Evolutionary conservation across 805 yeast genomes (phyloP).

Genomic region (Cyberlindnera amylophila): DNA sequence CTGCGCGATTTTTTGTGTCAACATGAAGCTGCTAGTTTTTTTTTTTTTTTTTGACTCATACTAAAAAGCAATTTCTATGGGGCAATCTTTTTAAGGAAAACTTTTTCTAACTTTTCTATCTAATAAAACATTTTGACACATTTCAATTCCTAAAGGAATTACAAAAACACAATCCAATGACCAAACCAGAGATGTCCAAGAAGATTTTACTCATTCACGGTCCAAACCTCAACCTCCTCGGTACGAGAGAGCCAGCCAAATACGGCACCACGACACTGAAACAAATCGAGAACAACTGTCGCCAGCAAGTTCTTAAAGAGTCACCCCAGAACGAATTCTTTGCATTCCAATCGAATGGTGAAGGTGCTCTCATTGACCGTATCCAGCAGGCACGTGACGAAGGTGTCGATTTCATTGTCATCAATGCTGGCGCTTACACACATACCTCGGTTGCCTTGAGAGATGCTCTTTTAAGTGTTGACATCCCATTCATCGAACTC

Average conservation of each 20-base stretch:
- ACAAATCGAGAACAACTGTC: slow-evolving; percentile 40
- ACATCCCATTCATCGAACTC: slow-evolving; percentile 46
- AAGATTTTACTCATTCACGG: slow-evolving; percentile 44
- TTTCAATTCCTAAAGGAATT: too few species aligned
- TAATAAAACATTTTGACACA: too few species aligned
- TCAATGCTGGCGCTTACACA: slow-evolving; percentile 51
- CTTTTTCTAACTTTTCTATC: too few species aligned
- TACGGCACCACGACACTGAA: slow-evolving; percentile 44
- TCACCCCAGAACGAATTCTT: slow-evolving; percentile 31
- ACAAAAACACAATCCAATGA: slow-evolving; percentile 15
- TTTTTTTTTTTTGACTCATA: too few species aligned
- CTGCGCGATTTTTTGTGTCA: slow-evolving; percentile 6
- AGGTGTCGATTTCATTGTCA: slow-evolving; percentile 39
- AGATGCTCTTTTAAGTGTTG: slow-evolving; percentile 46
- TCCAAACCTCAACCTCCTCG: slow-evolving; percentile 47
- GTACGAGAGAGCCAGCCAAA: slow-evolving; percentile 47
- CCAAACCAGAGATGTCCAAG: slow-evolving; percentile 17
- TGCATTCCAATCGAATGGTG: slow-evolving; percentile 41
- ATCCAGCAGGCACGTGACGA: slow-evolving; percentile 41
- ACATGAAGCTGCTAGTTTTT: too few species aligned
- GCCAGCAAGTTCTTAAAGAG: slow-evolving; percentile 17
- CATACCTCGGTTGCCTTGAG: slow-evolving; percentile 49
- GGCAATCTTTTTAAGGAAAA: slow-evolving; percentile 1
- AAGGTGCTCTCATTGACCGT: slow-evolving; percentile 44
- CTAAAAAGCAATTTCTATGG: slow-evolving; percentile 1